Conservation (phyloP, 2,329 filamentous ascomycete genomes). For the Fusarium veterinarium region DNA sequence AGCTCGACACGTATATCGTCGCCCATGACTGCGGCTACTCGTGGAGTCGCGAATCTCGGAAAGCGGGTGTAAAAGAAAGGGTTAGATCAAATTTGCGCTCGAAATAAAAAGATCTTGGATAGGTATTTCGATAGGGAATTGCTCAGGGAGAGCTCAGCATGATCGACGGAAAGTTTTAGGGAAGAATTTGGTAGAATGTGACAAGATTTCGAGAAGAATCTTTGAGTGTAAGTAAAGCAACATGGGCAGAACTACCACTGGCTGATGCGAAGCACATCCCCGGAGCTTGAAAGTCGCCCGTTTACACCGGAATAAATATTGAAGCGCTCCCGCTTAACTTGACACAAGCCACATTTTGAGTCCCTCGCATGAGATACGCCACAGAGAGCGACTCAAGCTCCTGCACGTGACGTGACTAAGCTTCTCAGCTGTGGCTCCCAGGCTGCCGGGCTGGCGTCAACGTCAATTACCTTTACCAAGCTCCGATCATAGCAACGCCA, state of each 20-base stretch:
- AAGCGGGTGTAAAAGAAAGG: slow-evolving; percentile 12
- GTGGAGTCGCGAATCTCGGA: slow-evolving; percentile 29
- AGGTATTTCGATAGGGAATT: slow-evolving; percentile 6
- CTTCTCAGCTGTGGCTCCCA: slow-evolving; percentile 45
- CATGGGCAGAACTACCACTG: slow-evolving; percentile 33
- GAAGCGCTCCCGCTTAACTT: slow-evolving; percentile 37
- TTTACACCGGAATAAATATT: slow-evolving; percentile 49
- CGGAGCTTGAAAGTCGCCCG: slow-evolving; percentile 23
- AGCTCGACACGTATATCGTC: slow-evolving; percentile 55
- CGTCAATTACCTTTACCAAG: slow-evolving; percentile 44
- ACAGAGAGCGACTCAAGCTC: not conserved
- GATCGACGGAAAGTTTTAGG: slow-evolving; percentile 17
- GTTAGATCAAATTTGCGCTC: not conserved
- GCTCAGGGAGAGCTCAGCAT: slow-evolving; percentile 43
- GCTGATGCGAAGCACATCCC: slow-evolving; percentile 34
- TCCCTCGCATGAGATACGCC: slow-evolving; percentile 24
- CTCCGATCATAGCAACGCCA: slow-evolving; percentile 38
- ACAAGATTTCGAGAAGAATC: slow-evolving; percentile 32
- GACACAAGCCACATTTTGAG: slow-evolving; percentile 10
- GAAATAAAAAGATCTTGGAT: not conserved
- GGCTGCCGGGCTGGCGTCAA: slow-evolving; percentile 52
- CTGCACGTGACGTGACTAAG: slow-evolving; percentile 47
- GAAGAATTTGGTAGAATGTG: slow-evolving; percentile 3
- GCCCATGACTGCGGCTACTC: slow-evolving; percentile 48
- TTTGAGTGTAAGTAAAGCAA: slow-evolving; percentile 34